Evolutionary conservation across 75 land plant species (phyloP), one percentile per base, ranked within the genome.

Genomic region (Adiantum capillusveneris): DNA sequence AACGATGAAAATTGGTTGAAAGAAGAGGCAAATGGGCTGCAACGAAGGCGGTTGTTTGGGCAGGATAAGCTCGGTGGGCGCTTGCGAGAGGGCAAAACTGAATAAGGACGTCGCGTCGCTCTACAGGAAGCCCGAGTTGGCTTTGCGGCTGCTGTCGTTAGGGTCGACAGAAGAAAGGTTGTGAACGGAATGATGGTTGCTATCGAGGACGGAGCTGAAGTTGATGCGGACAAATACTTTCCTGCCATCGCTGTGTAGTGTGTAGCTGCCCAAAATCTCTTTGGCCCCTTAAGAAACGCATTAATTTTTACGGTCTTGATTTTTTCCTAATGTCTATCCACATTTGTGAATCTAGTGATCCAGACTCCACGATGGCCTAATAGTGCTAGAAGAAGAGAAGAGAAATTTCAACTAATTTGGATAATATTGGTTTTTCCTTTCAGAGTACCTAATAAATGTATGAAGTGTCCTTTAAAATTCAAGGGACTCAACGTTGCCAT

Each of bases 201-300:
- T 25, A 53, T 53, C 29, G 55, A 22, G 55, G 55, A 53, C 2
- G 28, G 49, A 20, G 49, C 21, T 20, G 49, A n/a, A 39, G 42
- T 9, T 3, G 49, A 20, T 2, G 5, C 14, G 21, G 49, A 5
- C 14, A 14, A 5, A 46, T 17, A 17, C 14, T 22, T 26, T 26
- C 14, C 25, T 24, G 55, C 55, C 28, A 26, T 22, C 1, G 55
- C 55, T 53, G n/a, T n/a, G n/a, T n/a, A n/a, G n/a, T n/a, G n/a
- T n/a, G n/a, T n/a, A n/a, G n/a, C n/a, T n/a, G n/a, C n/a, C n/a
- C n/a, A n/a, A n/a, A n/a, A n/a, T n/a, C n/a, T n/a, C n/a, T n/a
- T n/a, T n/a, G n/a, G n/a, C n/a, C n/a, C n/a, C n/a, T n/a, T n/a
- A n/a, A n/a, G n/a, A n/a, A n/a, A n/a, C n/a, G n/a, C n/a, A n/a